Evolutionary conservation across 345 rosid genomes (phyloP), one percentile per base, ranked within the genome.

Genomic region (Viola odorata): DNA sequence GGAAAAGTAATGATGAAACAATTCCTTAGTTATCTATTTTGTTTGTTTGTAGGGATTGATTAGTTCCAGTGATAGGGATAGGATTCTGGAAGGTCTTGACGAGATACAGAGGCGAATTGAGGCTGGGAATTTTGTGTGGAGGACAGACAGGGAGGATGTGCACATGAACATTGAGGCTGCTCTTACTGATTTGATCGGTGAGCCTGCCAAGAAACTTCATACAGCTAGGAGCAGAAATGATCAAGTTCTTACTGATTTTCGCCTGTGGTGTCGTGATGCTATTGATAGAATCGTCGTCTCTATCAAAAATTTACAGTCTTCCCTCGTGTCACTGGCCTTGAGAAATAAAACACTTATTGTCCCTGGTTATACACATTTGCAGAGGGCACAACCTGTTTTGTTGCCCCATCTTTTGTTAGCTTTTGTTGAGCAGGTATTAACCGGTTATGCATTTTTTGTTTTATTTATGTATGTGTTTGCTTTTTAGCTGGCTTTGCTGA

Each of bases 121-220:
- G 64, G 80, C 67, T 7, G 88, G 84, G 42, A 68, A 83, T 41
- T 94, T 94, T 67, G 75, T 72, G 57, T 94, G 99, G 99, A 90
- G 92, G 77, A 81, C 87, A 49, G 97, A 88, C 66, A 57, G 96
- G 73, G 99, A 94, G 72, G 95, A 94, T 77, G 99, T 88, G 39
- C 99, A 90, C 67, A 88, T 94, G 99, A 94, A 94, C 77, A 86
- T 94, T 61, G 96, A 94, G 76, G 99, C 96, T 15, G 86, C 96
- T 0, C 84, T 94, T 17, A 94, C 89, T 60, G 97, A 94, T 82
- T 50, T 90, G 69, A 85, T 90, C 50, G 99, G 97, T n/a, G 97
- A 90, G 42, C 95, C 99, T 56, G 99, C 97, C 3, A 94, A 94
- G 82, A 94, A 88, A 63, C 96, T 94, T 14, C 97, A 94, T 75